Evolutionary conservation across 148 eudicot genomes (phyloP).

Genomic region (Chenopodium suecicum): DNA sequence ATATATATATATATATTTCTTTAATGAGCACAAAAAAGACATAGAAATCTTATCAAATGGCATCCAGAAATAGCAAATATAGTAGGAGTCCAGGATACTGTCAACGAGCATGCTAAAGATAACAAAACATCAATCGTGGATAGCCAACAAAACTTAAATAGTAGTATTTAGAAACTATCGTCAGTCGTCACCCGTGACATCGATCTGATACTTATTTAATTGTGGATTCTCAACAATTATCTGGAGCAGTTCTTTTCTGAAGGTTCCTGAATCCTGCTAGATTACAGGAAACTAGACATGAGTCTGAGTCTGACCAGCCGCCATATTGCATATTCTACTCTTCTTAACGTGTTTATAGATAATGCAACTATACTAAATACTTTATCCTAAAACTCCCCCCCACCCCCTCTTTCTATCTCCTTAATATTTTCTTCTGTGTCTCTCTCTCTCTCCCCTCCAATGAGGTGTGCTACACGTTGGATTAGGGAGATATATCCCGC

Average conservation of each 20-base stretch:
- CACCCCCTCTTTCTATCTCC: not conserved
- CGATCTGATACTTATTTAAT: not conserved
- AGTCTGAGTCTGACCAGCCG: conserved; percentile 18
- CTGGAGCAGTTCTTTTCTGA: not conserved
- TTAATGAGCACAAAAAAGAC: not conserved
- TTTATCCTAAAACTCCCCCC: no score
- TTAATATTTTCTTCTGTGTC: no score
- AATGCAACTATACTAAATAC: not conserved
- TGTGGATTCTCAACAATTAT: not conserved
- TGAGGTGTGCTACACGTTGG: conserved; percentile 14
- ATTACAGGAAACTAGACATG: not conserved
- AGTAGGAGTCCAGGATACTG: not conserved
- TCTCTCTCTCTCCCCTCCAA: not conserved
- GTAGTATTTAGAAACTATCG: not conserved
- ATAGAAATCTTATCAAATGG: not conserved
- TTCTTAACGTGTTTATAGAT: not conserved
- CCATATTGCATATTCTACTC: conserved; percentile 6
- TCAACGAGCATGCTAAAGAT: not conserved
- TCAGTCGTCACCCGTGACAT: conserved; percentile 20
- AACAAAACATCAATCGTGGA: not conserved
- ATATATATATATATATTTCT: no score
- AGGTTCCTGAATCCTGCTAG: conserved; percentile 3
- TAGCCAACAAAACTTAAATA: not conserved
- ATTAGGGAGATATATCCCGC: not conserved
- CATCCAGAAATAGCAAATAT: not conserved